Base-by-base conservation (phyloP, 1,284 basidiomycete species). In the Malassezia yamatoensis region DNA sequence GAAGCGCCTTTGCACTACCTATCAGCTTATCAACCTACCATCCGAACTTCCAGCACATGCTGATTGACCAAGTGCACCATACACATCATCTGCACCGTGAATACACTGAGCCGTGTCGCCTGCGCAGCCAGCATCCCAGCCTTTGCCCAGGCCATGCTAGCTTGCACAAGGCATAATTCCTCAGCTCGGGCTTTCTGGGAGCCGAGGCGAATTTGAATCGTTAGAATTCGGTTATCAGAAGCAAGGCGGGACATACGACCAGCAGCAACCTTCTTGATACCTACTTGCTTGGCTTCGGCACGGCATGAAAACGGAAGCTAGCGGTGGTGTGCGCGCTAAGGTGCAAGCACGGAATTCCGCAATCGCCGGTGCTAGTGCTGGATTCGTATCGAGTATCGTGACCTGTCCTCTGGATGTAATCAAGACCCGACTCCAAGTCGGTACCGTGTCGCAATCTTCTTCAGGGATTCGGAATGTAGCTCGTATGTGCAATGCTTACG, bases 341-440 rank as follows among this genome's bases (percentile, higher is more conserved):
- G 41, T 16, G 43, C 24, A 45, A 34, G 54, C 47, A 11, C 49
- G 54, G 20, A 29, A 51, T 20, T 68, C 66, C 18, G 69, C 69
- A 20, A 55, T 71, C 39, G 61, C 80, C 1, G 81, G 81, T 16
- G 80, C 80, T 0, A 80, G 79, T 3, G 81, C 81, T 53, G 93
- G 93, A 58, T 81, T 98, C 58, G 86, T 91, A 64, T 86, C 88
- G 52, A 89, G 87, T 75, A 81, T 98, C 62, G 87, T 90, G 57
- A 98, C 93, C 9, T 98, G 94, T 76, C 93, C 93, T 7, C 81
- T 98, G 54, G 93, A 98, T 76, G 93, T 98, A 43, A 81, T 98
- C 77, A 98, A 98, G 80, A 98, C 93, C 0, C 88, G 88, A 64
- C 78, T 98, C 42, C 93, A 98, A 78, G 93, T 94, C 16, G 89